Evolutionary conservation across 495 filamentous ascomycete species (phyloP), one percentile per base, ranked within the genome.

Genomic region (Oidiodendron maius): DNA sequence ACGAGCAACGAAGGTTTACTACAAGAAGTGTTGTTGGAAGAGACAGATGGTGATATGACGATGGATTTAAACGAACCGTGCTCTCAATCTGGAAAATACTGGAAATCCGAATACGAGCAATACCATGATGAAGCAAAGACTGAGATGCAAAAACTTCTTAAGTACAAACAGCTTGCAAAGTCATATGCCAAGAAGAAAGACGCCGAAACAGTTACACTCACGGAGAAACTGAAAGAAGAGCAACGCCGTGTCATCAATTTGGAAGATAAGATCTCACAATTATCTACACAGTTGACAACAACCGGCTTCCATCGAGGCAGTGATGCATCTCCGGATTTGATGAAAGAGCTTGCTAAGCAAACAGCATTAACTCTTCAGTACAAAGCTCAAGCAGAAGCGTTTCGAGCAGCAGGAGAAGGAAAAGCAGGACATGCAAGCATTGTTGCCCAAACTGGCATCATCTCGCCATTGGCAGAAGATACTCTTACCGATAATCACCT

Each of bases 181-280:
- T 86, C 81, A 40, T 97, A 87, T 61, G 93, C 93, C 26, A 85
- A 82, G 57, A 84, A 86, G 68, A 96, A 96, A 63, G 93, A 98
- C 63, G 72, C 71, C 0, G 84, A 95, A 59, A 86, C 86, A 18
- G 71, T 77, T 15, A 78, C 86, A 20, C 66, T 96, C 26, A 72
- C 73, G 20, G 80, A 86, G 48, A 83, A 83, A 57, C 71, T 97
- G 23, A 75, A 61, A 38, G 37, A 63, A 36, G 51, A 52, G 46
- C 48, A 66, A 46, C 20, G 45, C 48, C 45, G 55, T 44, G 48
- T 60, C 48, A 13, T 58, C 67, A 25, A 71, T 75, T 56, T 61
- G 59, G 55, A 61, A 70, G 75, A 81, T 46, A 76, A 77, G 50
- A 70, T 91, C 10, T 68, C 78, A 9, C 72, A 81, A 35, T 69